Evolutionary conservation across 495 filamentous ascomycete species (phyloP).

Genomic region (Penicillium taxi): DNA sequence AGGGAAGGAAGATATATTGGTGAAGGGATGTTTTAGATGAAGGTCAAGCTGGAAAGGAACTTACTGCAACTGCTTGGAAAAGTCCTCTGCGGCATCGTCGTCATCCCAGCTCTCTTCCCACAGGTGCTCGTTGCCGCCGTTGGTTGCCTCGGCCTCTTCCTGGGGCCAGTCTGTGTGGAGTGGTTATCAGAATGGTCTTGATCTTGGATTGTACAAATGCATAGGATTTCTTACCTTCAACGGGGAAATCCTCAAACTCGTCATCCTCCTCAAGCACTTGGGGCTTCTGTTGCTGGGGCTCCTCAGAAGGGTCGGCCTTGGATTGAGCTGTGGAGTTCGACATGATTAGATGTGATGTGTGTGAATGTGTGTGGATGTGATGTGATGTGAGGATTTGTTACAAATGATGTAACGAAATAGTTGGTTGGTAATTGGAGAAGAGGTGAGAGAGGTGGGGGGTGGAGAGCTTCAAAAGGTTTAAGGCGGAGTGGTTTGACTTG

Average conservation of each 20-base stretch:
- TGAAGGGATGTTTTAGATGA: not conserved
- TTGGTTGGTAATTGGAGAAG: not conserved
- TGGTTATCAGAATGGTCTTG: not conserved
- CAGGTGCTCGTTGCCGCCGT: conserved; percentile 62
- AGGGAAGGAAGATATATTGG: too few relatives aligned
- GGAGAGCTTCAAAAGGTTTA: not conserved
- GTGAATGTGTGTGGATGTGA: conserved; percentile 9
- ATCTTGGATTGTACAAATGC: conserved; percentile 1
- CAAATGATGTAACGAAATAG: not conserved
- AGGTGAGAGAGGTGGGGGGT: not conserved
- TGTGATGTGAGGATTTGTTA: conserved; percentile 24
- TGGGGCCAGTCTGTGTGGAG: conserved; percentile 65
- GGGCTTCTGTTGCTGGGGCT: conserved; percentile 47
- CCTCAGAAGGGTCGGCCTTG: conserved; percentile 34
- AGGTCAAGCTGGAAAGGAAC: conserved; percentile 16
- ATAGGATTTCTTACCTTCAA: conserved; percentile 60
- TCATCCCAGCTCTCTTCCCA: conserved; percentile 99
- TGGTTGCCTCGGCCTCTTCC: conserved; percentile 65
- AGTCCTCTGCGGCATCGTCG: conserved; percentile 94
- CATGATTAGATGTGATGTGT: conserved; percentile 25
- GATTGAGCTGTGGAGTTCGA: conserved; percentile 33
- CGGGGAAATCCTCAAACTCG: conserved; percentile 98
- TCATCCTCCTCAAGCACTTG: conserved; percentile 89
- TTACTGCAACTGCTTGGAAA: conserved; percentile 90
- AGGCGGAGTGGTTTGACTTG: not conserved